These are phyloP conservation scores for Carex parvula DNA, from an alignment of 176 grass and related monocot genomes.

Conservation along the genomic window DNA sequence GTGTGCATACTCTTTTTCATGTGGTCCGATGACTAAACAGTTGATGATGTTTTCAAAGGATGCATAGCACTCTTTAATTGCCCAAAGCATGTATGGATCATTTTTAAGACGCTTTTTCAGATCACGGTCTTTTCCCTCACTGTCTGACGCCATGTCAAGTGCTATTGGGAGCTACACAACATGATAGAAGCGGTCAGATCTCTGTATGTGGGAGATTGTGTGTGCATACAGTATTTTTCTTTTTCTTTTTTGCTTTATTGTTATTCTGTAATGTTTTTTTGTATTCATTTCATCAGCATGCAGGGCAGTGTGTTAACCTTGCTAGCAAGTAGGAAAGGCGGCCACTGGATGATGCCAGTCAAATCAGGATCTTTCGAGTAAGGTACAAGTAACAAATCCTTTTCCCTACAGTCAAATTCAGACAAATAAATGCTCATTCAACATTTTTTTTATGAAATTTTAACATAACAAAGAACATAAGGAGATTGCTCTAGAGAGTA, in stretches of 20 bases:
- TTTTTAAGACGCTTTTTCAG: slow-evolving; percentile 68
- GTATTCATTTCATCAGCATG: neutral
- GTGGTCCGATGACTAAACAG: slow-evolving; percentile 53
- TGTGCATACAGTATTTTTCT: neutral
- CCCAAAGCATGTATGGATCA: slow-evolving; percentile 72
- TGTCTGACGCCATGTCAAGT: slow-evolving; percentile 92
- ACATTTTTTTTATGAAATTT: neutral
- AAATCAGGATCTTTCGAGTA: slow-evolving; percentile 85
- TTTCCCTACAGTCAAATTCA: slow-evolving; percentile 56
- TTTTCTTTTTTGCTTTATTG: neutral
- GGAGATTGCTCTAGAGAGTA: neutral
- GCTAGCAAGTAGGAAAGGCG: slow-evolving; percentile 96
- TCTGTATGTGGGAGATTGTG: slow-evolving; percentile 2
- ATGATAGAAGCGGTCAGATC: slow-evolving; percentile 23
- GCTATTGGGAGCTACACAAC: slow-evolving; percentile 83
- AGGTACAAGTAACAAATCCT: slow-evolving; percentile 90
- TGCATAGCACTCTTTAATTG: slow-evolving; percentile 85
- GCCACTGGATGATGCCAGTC: slow-evolving; percentile 78
- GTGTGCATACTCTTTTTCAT: slow-evolving; percentile 57
- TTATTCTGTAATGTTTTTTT: neutral
- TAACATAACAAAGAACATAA: neutral
- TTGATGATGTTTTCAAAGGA: slow-evolving; percentile 91
- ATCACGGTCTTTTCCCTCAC: slow-evolving; percentile 74
- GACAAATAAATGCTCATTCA: neutral
- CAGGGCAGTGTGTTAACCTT: slow-evolving; percentile 42